These are phyloP conservation scores for Xylariales sp. DNA, from an alignment of 2,329 filamentous ascomycete genomes.

Conservation along the genomic window DNA sequence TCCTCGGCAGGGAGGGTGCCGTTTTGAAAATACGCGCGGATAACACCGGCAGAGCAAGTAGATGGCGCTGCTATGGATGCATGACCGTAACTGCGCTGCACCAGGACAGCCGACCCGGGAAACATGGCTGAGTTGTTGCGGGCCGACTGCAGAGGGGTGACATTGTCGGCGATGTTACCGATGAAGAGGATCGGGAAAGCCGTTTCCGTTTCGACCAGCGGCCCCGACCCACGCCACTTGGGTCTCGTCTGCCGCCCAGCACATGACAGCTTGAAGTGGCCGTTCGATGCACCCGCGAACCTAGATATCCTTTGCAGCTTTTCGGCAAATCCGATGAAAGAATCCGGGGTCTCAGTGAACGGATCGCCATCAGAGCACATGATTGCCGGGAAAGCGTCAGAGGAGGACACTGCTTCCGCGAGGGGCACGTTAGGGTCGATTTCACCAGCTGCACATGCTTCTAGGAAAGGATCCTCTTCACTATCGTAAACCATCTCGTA, in stretches of 20 bases:
- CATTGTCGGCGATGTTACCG: slow-evolving; percentile 45
- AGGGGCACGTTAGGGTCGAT: slow-evolving; percentile 26
- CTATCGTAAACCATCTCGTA: slow-evolving; percentile 21
- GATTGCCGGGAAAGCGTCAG: slow-evolving; percentile 41
- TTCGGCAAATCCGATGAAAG: slow-evolving; percentile 26
- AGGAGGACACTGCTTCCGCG: slow-evolving; percentile 26
- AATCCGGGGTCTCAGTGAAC: not conserved
- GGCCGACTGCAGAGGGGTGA: slow-evolving; percentile 32
- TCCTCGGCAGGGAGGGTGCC: slow-evolving; percentile 12
- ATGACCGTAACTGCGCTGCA: slow-evolving; percentile 9
- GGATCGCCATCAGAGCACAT: slow-evolving; percentile 36
- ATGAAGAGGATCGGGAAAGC: slow-evolving; percentile 44
- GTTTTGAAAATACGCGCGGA: slow-evolving; percentile 14
- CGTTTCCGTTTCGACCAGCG: slow-evolving; percentile 18
- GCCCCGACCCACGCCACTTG: slow-evolving; percentile 21
- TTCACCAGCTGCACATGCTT: slow-evolving; percentile 24
- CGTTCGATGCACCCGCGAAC: slow-evolving; percentile 38
- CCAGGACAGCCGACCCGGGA: slow-evolving; percentile 9
- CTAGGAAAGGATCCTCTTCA: slow-evolving; percentile 6
- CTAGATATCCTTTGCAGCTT: slow-evolving; percentile 26
- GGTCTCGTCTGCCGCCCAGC: slow-evolving; percentile 24
- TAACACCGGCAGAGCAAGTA: slow-evolving; percentile 14
- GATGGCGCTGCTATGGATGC: slow-evolving; percentile 14
- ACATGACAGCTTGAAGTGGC: slow-evolving; percentile 29
- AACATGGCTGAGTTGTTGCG: slow-evolving; percentile 7